Base-by-base conservation (phyloP, 192 early-diverging fungal species). In the Coemansia sp. region DNA sequence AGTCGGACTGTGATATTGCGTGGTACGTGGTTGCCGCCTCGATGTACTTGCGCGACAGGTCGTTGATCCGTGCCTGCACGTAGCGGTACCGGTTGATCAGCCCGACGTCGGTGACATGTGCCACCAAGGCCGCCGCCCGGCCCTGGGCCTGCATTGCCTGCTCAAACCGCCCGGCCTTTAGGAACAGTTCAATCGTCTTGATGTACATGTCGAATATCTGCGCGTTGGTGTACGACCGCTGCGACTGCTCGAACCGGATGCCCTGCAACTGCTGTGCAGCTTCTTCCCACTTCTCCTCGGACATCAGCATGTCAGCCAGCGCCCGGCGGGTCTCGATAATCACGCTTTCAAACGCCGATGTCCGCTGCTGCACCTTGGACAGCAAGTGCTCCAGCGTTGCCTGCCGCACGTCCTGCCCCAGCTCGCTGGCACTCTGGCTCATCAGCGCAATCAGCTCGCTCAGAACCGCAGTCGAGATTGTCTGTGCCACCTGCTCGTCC, bases 161-260 rank as follows among this genome's bases (percentile, higher is more conserved):
- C 22, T 88, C 79, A 22, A 85, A 76, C 62, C 92, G 91, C 12
- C 91, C 90, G 31, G 90, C 90, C 58, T 87, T 86, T 25, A 95
- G 78, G n/a, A 89, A 81, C 35, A 96, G 78, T 15, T 86, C 87
- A 22, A 91, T 89, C 39, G 91, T 90, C 15, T 82, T 83, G 42
- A 97, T 84, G 55, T 97, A 95, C 26, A 94, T 85, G 4, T 68
- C 62, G 17, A 94, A 79, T 61, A 87, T 90, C 58, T 85, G 84
- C 22, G 84, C 83, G 49, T 85, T 79, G 5, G 81, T 58, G 35
- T 45, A 41, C 36, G 78, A 72, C 68, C 91, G 76, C 65, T 92
- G 92, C 40, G 89, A 90, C 22, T 90, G 93, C 50, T 98, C 96
- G 50, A 94, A 79, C 5, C 92, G 87, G 26, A 97, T 91, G 15